Conservation (phyloP, 176 grass and related monocot species). For the Lolium multiflorum region DNA sequence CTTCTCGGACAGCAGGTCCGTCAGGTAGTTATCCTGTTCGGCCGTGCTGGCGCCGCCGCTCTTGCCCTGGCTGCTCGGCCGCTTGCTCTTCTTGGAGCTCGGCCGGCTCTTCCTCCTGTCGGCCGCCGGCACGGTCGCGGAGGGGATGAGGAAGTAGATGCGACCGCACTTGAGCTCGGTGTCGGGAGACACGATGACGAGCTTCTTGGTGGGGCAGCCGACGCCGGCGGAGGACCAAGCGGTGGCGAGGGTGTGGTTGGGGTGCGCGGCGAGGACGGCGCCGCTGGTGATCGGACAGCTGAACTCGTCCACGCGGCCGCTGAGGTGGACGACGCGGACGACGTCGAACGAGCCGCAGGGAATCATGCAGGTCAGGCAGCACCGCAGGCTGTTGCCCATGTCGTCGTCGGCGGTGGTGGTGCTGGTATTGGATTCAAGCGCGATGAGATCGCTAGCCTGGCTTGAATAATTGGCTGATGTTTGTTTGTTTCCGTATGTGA, state of each 20-base stretch:
- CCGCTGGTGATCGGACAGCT: constrained; percentile 61
- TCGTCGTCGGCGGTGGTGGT: background rate
- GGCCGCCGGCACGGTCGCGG: constrained; percentile 54
- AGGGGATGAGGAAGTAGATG: constrained; percentile 93
- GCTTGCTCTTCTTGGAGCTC: constrained; percentile 56
- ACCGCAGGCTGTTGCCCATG: constrained; percentile 95
- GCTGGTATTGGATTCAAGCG: background rate
- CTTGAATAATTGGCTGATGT: constrained; percentile 32
- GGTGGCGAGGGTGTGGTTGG: constrained; percentile 82
- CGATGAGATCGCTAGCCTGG: constrained; percentile 9
- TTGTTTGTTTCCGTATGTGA: constrained; percentile 15
- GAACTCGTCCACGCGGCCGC: constrained; percentile 87
- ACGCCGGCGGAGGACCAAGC: constrained; percentile 68
- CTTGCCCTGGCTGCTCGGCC: constrained; percentile 31
- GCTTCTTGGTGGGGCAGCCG: constrained; percentile 62
- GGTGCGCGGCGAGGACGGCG: constrained; percentile 72
- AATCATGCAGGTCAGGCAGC: constrained; percentile 85
- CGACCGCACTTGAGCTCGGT: constrained; percentile 90
- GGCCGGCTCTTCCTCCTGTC: constrained; percentile 47
- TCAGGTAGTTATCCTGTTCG: constrained; percentile 77
- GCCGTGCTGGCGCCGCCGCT: constrained; percentile 1
- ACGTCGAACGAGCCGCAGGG: constrained; percentile 93
- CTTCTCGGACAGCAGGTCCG: constrained; percentile 69
- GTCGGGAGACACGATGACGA: constrained; percentile 78
- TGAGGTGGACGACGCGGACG: constrained; percentile 85